Conservation (phyloP, 1,284 basidiomycete genomes). For the Sanghuangporus baumii region DNA sequence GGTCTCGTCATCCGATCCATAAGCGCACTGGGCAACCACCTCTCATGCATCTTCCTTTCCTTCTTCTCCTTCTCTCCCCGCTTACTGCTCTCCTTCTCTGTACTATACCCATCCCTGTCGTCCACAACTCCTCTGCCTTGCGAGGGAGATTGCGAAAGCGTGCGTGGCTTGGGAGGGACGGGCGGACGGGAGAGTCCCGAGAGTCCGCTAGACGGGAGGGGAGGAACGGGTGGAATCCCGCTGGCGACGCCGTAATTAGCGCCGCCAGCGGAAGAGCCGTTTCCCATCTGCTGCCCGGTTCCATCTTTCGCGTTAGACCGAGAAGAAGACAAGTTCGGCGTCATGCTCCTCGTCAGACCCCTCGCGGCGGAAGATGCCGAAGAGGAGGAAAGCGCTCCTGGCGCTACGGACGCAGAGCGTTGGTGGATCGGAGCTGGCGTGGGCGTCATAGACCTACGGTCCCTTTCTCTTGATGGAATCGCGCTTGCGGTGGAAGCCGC, state of each 20-base stretch:
- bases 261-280: slow-evolving; percentile 17
- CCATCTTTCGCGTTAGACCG: neutral
- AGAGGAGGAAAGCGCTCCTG: neutral
- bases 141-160: slow-evolving; percentile 5
- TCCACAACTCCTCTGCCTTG: slow-evolving; percentile 9
- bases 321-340: slow-evolving; percentile 2
- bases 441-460: slow-evolving; percentile 6
- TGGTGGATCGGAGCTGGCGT: slow-evolving; percentile 15
- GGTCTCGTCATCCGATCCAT: slow-evolving; percentile 7
- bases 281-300: slow-evolving; percentile 2
- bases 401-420: slow-evolving; percentile 16
- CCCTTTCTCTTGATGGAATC: neutral
- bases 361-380: neutral
- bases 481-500: neutral
- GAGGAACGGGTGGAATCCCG: slow-evolving; percentile 1
- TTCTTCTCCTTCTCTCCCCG: slow-evolving; percentile 9
- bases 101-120: slow-evolving; percentile 11
- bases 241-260: slow-evolving; percentile 3
- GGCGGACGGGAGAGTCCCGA: slow-evolving; percentile 12
- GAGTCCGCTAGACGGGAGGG: neutral
- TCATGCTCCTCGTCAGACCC: slow-evolving; percentile 1
- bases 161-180: slow-evolving; percentile 18
- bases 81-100: neutral
- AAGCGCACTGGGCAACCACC: slow-evolving; percentile 10
- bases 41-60: slow-evolving; percentile 11